Evolutionary conservation across 345 rosid species (phyloP), one percentile per base, ranked within the genome.

Genomic region (Excoecaria agallocha): DNA sequence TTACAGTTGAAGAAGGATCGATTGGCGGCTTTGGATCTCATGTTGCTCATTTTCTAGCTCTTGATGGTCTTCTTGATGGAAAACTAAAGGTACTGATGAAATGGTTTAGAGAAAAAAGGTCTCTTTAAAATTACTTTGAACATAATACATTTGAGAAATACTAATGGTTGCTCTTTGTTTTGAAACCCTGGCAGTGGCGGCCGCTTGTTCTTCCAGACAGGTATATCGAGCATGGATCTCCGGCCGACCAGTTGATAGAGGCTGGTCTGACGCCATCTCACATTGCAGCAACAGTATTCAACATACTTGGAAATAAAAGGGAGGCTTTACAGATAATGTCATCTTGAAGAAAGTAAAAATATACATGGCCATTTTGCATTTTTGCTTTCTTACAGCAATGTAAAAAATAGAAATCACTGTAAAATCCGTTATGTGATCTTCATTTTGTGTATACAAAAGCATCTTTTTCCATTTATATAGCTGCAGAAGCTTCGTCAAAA

Each of bases 11-110:
- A 82, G 98, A 95, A 88, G 99, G 99, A 66, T 94, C 98, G 0
- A 88, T 91, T 15, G 98, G 98, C 30, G 98, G 98, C 48, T 94
- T 94, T 41, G 96, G 98, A 63, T 95, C 98, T 59, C 99, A 93
- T 20, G 98, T 95, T 1, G 98, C 89, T 20, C 99, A 95, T 79
- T 95, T 95, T 83, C 86, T 95, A 24, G 95, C 99, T 20, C 94
- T 93, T 2, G 86, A 91, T 70, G 98, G 97, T 67, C 94, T 91
- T 73, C 97, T 95, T 2, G 98, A 93, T 51, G 98, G 99, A 71
- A 84, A 87, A 24, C 85, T 90, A n/a, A 93, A 91, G 99, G 99
- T 91, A 83, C 11, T 17, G 4, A 55, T 9, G 19, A 8, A 43
- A 6, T 43, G 6, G 48, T 43, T 43, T 43, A 43, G 46, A 43